These are phyloP conservation scores for Aspergillus incahuasiensis DNA, from an alignment of 495 filamentous ascomycete species.

Conservation along the genomic window DNA sequence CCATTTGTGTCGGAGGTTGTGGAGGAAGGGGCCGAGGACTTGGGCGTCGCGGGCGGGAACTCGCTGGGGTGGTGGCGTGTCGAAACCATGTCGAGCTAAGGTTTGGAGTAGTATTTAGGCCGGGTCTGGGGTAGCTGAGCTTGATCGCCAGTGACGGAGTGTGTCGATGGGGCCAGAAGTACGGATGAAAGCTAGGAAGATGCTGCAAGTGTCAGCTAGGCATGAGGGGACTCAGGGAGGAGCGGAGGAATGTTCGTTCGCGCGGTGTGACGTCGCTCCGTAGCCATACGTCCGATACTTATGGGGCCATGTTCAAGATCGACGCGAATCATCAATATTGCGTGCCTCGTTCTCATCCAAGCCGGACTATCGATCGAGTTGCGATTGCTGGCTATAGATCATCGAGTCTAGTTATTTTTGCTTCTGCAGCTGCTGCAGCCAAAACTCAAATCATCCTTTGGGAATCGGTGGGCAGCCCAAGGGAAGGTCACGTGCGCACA, in stretches of 20 bases:
- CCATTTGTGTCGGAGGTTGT: slow-evolving; percentile 21
- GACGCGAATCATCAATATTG: too few relatives aligned
- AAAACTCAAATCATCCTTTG: not conserved
- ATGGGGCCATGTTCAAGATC: too few relatives aligned
- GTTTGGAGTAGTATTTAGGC: too few relatives aligned
- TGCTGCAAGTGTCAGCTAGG: too few relatives aligned
- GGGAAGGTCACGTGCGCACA: not conserved
- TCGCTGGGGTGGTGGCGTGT: slow-evolving; percentile 48
- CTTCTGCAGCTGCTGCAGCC: not conserved
- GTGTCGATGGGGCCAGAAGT: not conserved
- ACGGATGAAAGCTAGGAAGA: not conserved
- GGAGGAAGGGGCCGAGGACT: slow-evolving; percentile 12
- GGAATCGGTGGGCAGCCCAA: too few relatives aligned
- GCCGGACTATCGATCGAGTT: not conserved
- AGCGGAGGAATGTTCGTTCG: not conserved
- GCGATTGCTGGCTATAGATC: not conserved
- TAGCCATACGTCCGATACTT: too few relatives aligned
- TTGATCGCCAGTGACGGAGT: not conserved
- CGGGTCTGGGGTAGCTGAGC: not conserved
- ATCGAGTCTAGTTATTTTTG: not conserved
- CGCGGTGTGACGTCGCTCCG: not conserved
- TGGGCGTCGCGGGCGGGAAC: slow-evolving; percentile 34
- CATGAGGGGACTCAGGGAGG: too few relatives aligned
- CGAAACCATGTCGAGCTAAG: slow-evolving; percentile 41
- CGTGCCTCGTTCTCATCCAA: not conserved